These are phyloP conservation scores for Cicer bijugum DNA, from an alignment of 306 rosid genomes.

Conservation along the genomic window DNA sequence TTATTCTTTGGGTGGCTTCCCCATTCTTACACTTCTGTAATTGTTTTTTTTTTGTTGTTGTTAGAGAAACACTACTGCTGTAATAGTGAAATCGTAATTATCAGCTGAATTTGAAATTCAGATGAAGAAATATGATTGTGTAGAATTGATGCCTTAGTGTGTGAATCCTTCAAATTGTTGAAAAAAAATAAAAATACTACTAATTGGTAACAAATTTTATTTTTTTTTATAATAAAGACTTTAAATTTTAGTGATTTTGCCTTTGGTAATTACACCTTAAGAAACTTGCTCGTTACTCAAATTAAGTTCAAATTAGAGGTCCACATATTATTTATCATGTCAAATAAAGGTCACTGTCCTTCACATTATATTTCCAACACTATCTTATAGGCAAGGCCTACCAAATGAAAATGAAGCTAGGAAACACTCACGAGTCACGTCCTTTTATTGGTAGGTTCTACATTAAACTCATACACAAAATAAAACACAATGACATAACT, in stretches of 20 bases:
- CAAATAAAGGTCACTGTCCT: background rate
- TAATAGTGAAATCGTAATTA: too few relatives aligned
- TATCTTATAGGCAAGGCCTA: slow-evolving; percentile 5
- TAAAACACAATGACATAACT: background rate
- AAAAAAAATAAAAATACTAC: too few relatives aligned
- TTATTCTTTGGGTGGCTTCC: slow-evolving; percentile 25
- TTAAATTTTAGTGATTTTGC: too few relatives aligned
- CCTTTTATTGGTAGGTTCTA: slow-evolving; percentile 19
- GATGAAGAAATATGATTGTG: background rate
- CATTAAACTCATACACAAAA: background rate
- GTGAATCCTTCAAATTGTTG: background rate
- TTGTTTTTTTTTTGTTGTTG: too few relatives aligned
- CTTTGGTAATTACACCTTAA: background rate
- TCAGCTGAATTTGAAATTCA: background rate
- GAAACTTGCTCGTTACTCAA: background rate
- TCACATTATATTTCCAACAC: background rate
- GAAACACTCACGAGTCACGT: background rate
- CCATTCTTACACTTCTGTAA: slow-evolving; percentile 12
- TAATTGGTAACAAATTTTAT: too few relatives aligned
- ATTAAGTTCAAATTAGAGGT: background rate
- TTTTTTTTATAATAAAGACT: too few relatives aligned
- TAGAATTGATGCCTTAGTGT: background rate
- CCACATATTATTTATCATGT: background rate
- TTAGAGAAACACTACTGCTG: too few relatives aligned
- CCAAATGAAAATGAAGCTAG: slow-evolving; percentile 10